Evolutionary conservation across 2,329 filamentous ascomycete genomes (phyloP), one percentile per base, ranked within the genome.

Genomic region (Penicillium sp.): DNA sequence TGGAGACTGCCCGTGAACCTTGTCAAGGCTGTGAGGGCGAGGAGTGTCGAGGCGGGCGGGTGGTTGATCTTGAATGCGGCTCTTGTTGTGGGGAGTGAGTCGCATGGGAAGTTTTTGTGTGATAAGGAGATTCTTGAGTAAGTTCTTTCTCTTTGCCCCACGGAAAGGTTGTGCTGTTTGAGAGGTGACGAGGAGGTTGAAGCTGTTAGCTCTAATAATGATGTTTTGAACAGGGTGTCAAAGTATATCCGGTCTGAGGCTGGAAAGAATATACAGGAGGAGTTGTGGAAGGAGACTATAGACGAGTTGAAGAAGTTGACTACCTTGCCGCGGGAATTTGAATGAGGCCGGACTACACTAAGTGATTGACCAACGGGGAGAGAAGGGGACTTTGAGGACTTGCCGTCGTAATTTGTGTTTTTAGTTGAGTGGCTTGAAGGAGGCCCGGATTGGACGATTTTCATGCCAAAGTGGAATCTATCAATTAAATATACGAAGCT

Each of bases 111-210:
- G 46, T 68, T 65, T 25, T 54, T 69, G 33, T 30, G 6, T 4
- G 66, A 72, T 57, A 69, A 70, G 54, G 37, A 35, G 1, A 57
- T 70, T 33, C n/a, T 52, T 22, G 55, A 62, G 70, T 72, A 65
- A 64, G 69, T 66, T 26, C 35, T 46, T 14, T 33, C 37, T 13
- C 16, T 51, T 25, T 56, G 1, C 19, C n/a, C n/a, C n/a, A n/a
- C n/a, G n/a, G n/a, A n/a, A n/a, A n/a, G n/a, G n/a, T 42, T 57
- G 30, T 10, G 3, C 22, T 30, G 22, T 22, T 14, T 52, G 26
- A 14, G 35, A 14, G 35, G 35, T 5, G 35, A 14, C 13, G 0
- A 0, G 13, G 13, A 37, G 11, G 5, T 14, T 37, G 13, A 37
- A 13, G 14, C 13, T 11, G 13, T 11, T 13, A 4, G 11, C 13